Base-by-base conservation (phyloP, 2,329 filamentous ascomycete species). In the Pseudogymnoascus sp. region DNA sequence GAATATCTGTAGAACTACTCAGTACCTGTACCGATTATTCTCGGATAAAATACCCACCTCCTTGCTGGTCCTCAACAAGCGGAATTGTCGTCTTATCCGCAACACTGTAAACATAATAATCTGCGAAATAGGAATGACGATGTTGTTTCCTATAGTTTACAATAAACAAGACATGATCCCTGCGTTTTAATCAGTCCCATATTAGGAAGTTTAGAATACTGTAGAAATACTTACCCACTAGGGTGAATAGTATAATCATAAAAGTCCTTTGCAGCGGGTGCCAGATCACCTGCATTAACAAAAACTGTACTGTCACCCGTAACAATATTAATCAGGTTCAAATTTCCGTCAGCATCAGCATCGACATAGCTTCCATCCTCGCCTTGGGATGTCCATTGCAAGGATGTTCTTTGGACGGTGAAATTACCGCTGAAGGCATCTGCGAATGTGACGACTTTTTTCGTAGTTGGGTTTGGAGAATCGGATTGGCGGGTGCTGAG, bases 71-170 rank as follows among this genome's bases (percentile, higher is more conserved):
- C 0, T 78, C 74, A 0, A 85, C 80, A 0, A 90, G 76, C 0
- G 85, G 79, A 3, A 77, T 77, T 0, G 80, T 75, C 62, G 80
- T 72, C 23, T 83, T 83, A 0, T 79, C 81, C n/a, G 76, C 77
- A 10, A 87, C 80, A 65, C 89, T 82, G 55, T 86, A 79, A 19
- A 90, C 75, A 49, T 83, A 80, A 72, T 89, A 90, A 70, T 89
- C 80, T 35, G 86, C 82, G 70, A 85, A 86, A 73, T 85, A 89
- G 5, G 86, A 87, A 73, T 88, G 76, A 1, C 87, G 83, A 69
- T 89, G 89, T 70, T 87, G 81, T 72, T 88, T 87, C 12, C 83
- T 89, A 71, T 83, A 80, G 68, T 89, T 89, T 61, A 83, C 79
- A 1, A 85, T 78, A 74, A 86, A 84, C 16, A 89, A 74, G 0